Evolutionary conservation across 2,329 filamentous ascomycete genomes (phyloP), one percentile per base, ranked within the genome.

Genomic region (Chlorencoelia australis): DNA sequence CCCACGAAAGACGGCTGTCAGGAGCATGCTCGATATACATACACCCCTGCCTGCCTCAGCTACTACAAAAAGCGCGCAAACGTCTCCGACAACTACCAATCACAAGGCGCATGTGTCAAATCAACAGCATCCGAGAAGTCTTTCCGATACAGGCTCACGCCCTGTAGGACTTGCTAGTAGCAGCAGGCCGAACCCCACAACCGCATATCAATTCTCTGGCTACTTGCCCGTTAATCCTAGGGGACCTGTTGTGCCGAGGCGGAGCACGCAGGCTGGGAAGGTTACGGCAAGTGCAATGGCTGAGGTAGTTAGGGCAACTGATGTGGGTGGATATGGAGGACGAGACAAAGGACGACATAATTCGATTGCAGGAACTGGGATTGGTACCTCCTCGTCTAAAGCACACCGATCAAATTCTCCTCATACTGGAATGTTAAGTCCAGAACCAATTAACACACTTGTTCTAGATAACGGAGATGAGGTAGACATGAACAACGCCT

Each of bases 401-500:
- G 56, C 53, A 15, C 54, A 53, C 29, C 52, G 54, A 21, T 53
- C 53, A 7, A 46, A 33, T 35, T 59, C 56, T 27, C 55, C 55
- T 10, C 35, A 38, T 16, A 18, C 39, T 2, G 24, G 28, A 13
- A n/a, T n/a, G n/a, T n/a, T n/a, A n/a, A 40, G 20, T 18, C 14
- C 36, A 16, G 54, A 55, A 31, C 66, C 61, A 29, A 61, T 36
- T 8, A 49, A 46, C 24, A 40, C 24, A 34, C 28, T 71, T 10
- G 64, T 75, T 29, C 65, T 82, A 3, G 70, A 75, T 27, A 74
- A 75, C 36, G 76, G 74, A 8, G 68, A 71, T 30, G 56, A 72
- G 2, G 62, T 86, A 34, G 79, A 87, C 52, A 72, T 82, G 58
- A 74, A 70, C 40, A 79, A 67, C 44, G 79, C 81, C 4, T 84